Evolutionary conservation across 225 moss, liverwort and hornwort species (phyloP).

Genomic region (Thuidium tamariscinum): DNA sequence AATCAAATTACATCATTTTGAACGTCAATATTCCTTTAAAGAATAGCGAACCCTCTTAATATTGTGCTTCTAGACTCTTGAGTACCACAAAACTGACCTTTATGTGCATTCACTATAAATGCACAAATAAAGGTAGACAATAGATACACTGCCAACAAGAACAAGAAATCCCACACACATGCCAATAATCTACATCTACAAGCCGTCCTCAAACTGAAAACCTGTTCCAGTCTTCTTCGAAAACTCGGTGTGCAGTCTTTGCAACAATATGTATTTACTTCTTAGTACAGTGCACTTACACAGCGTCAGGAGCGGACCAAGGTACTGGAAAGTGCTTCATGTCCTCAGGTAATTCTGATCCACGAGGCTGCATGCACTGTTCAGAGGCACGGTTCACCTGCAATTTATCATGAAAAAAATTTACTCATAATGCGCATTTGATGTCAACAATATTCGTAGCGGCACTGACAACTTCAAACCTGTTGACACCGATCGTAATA

Average conservation of each 20-base stretch:
- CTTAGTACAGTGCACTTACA: constrained; percentile 29
- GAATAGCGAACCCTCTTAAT: not conserved
- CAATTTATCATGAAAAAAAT: not conserved
- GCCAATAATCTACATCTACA: not conserved
- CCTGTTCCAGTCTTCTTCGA: not conserved
- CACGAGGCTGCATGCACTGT: constrained; percentile 49
- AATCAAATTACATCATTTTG: not conserved
- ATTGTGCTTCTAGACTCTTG: not conserved
- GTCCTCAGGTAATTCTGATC: constrained; percentile 32
- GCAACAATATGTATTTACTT: not conserved
- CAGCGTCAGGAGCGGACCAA: constrained; percentile 64
- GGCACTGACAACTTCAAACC: not conserved
- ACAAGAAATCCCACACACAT: not conserved
- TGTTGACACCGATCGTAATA: not conserved
- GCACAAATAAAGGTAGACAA: not conserved
- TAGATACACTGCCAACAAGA: not conserved
- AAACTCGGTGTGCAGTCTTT: not conserved
- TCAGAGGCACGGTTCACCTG: constrained; percentile 58
- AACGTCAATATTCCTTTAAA: not conserved
- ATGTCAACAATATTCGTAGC: not conserved
- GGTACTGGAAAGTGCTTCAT: constrained; percentile 20
- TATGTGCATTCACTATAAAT: not conserved
- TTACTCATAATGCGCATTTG: not conserved
- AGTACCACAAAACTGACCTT: not conserved
- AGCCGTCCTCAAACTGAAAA: not conserved